phyloP scores from a whole-genome alignment of 2,329 filamentous ascomycete species.

The Teratosphaeria epicoccoides region DNA sequence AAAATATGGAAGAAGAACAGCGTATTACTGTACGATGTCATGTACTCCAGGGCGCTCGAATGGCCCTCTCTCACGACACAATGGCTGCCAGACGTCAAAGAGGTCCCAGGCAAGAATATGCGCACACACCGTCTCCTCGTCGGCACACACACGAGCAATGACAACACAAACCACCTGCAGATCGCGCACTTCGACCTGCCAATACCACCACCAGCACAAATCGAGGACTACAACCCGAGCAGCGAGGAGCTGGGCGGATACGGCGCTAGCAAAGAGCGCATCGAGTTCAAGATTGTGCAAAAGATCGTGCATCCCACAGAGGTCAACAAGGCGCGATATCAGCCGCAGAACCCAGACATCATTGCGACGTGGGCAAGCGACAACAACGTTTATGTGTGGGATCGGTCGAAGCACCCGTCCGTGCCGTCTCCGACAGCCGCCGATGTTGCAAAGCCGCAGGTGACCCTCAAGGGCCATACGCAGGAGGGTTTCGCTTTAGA shows the following conservation, averaged over 20 bases:
- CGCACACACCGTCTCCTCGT: constrained; percentile 80
- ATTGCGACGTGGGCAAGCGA: constrained; percentile 89
- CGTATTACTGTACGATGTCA: constrained; percentile 96
- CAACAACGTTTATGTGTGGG: constrained; percentile 82
- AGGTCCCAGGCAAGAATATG: constrained; percentile 73
- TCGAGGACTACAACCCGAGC: constrained; percentile 81
- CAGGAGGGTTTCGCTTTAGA: constrained; percentile 84
- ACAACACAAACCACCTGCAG: constrained; percentile 80
- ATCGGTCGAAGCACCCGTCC: constrained; percentile 84
- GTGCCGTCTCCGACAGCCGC: constrained; percentile 43
- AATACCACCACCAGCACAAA: constrained; percentile 60
- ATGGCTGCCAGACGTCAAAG: constrained; percentile 94
- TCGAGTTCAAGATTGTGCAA: constrained; percentile 87
- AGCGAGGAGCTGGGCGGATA: constrained; percentile 90
- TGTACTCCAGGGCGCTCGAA: constrained; percentile 85
- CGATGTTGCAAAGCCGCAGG: constrained; percentile 60
- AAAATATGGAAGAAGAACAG: constrained; percentile 99
- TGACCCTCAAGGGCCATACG: constrained; percentile 74
- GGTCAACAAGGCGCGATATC: constrained; percentile 96
- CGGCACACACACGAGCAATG: constrained; percentile 86
- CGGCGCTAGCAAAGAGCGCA: constrained; percentile 62
- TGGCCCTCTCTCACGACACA: constrained; percentile 97
- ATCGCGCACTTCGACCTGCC: constrained; percentile 91
- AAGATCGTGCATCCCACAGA: constrained; percentile 94
- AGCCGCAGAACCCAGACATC: constrained; percentile 93